Base-by-base conservation (phyloP, 2,329 filamentous ascomycete species). In the Aspergillus oerlinghausenensis region DNA sequence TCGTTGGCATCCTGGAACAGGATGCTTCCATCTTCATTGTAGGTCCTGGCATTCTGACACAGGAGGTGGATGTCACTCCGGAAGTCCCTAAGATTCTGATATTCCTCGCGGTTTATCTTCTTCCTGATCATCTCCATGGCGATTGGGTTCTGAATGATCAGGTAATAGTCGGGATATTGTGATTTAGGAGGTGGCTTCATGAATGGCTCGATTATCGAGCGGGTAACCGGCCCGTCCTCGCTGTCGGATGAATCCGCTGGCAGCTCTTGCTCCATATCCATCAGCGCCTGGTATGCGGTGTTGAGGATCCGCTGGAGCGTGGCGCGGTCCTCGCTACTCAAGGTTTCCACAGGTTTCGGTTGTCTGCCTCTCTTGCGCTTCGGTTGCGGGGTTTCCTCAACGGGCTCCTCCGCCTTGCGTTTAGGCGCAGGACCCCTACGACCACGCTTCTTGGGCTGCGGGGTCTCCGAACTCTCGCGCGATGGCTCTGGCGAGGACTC, bases 101-200 rank as follows among this genome's bases (percentile, higher is more conserved):
- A 99, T 70, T 97, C 90, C 69, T 95, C 90, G 75, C 90, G 93
- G 79, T 96, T 97, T 78, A 99, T 96, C 80, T 91, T 93, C 71
- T 88, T 90, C 71, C 90, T 86, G 69, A 99, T 96, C 72, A 92
- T 87, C 65, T 96, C 94, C 89, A 97, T 96, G 70, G 90, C 93
- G 69, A 99, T 97, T 0, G 94, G 94, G 54, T 87, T 88, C 70
- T 88, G 85, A 72, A 99, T 99, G 73, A 97, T 86, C 70, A 93
- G 79, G 73, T 97, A 99, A 79, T 99, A 99, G 71, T 97, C 92
- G 26, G 91, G 89, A 70, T 95, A 99, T 58, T 93, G 87, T 57
- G 88, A 87, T 78, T 91, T 95, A 43, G 91, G 88, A 1, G 93
- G 93, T 32, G 97, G 81, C 69, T 94, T 92, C 73, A 97, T 84